phyloP scores from a whole-genome alignment of 257 asterid genomes.

The Mentha longifolia region DNA sequence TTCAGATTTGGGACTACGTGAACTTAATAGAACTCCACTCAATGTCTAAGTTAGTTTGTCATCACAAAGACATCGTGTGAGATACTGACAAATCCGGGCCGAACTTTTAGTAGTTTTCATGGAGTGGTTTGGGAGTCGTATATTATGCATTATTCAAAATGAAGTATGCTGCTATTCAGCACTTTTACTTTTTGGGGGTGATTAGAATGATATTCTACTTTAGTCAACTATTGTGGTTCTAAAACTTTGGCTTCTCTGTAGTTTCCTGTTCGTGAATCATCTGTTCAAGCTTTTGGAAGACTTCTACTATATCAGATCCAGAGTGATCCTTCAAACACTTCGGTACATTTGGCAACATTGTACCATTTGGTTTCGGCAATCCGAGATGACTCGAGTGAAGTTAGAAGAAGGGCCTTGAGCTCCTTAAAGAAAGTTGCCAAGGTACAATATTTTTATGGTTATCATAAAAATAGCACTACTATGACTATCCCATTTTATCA shows the following conservation, averaged over 20 bases:
- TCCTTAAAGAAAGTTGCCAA: slow-evolving; percentile 88
- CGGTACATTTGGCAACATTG: slow-evolving; percentile 61
- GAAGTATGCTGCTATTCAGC: too few relatives aligned
- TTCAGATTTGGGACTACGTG: slow-evolving; percentile 9
- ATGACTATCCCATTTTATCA: slow-evolving; percentile 5
- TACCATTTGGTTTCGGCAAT: slow-evolving; percentile 69
- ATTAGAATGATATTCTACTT: slow-evolving; percentile 4
- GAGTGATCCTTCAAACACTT: slow-evolving; percentile 67
- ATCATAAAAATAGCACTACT: not conserved
- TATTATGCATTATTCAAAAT: too few relatives aligned
- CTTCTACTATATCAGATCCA: slow-evolving; percentile 70
- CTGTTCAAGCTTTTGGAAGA: slow-evolving; percentile 87
- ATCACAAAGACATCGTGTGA: not conserved
- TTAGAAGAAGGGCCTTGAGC: slow-evolving; percentile 85
- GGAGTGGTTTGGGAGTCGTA: not conserved
- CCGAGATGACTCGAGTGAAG: slow-evolving; percentile 99
- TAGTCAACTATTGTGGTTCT: slow-evolving; percentile 15
- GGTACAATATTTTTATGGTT: slow-evolving; percentile 47
- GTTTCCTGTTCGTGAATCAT: slow-evolving; percentile 98
- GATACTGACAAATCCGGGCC: not conserved
- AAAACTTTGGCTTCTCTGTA: slow-evolving; percentile 38
- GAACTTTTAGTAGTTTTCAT: not conserved
- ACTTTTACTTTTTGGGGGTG: not conserved
- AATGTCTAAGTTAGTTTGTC: not conserved
- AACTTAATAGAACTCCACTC: slow-evolving; percentile 2